Evolutionary conservation across 148 eudicot species (phyloP).

Genomic region (Talinum fruticosum): DNA sequence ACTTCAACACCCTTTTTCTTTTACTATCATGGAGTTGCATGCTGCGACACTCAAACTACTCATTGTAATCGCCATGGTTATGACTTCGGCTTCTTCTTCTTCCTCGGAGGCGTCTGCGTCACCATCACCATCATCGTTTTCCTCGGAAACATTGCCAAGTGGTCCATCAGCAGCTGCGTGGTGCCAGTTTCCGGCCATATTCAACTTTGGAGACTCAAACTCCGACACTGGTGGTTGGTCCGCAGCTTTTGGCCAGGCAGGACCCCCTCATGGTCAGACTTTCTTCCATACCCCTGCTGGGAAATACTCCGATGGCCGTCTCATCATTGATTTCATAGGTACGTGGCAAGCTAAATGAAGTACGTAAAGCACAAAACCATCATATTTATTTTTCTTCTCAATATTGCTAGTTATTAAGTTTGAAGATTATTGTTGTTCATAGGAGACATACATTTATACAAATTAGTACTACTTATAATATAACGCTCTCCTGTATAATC

Average conservation of each 20-base stretch:
- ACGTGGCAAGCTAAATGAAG: too few relatives aligned
- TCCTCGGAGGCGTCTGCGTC: neutral
- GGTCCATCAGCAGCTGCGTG: too few relatives aligned
- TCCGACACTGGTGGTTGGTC: slow-evolving; percentile 93
- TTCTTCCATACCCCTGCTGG: slow-evolving; percentile 69
- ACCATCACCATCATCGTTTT: neutral
- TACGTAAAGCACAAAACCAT: too few relatives aligned
- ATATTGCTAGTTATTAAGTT: too few relatives aligned
- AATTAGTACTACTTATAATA: too few relatives aligned
- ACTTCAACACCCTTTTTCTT: neutral
- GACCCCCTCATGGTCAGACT: slow-evolving; percentile 64
- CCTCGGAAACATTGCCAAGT: neutral
- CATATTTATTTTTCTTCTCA: neutral
- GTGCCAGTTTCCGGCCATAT: slow-evolving; percentile 81
- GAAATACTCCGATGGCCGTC: slow-evolving; percentile 67
- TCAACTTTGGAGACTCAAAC: slow-evolving; percentile 90
- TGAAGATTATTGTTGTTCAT: too few relatives aligned
- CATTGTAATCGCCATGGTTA: neutral
- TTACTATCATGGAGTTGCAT: neutral
- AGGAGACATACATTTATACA: too few relatives aligned
- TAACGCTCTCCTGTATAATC: too few relatives aligned
- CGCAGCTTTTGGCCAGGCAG: slow-evolving; percentile 77
- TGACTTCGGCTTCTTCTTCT: neutral
- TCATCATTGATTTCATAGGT: slow-evolving; percentile 80
- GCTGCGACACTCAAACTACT: neutral